These are phyloP conservation scores for Debaryomycetaceae sp. DNA, from an alignment of 1,139 yeast species.

Conservation along the genomic window DNA sequence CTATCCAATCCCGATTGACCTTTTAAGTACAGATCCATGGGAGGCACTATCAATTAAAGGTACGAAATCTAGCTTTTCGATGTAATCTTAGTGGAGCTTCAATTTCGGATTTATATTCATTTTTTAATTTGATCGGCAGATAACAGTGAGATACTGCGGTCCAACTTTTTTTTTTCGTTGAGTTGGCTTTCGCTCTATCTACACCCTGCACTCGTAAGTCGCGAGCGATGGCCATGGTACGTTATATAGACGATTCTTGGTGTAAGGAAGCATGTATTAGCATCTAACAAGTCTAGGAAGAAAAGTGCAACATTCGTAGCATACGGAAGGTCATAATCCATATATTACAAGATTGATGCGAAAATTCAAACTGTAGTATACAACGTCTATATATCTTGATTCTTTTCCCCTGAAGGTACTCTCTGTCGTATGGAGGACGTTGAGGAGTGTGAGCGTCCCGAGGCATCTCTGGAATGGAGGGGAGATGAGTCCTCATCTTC, in stretches of 20 bases:
- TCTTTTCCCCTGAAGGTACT: constrained; percentile 26
- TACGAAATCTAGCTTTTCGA: not conserved
- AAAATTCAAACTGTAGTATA: not conserved
- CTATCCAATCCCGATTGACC: not conserved
- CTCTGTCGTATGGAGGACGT: constrained; percentile 20
- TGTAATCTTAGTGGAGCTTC: not conserved
- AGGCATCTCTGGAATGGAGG: not conserved
- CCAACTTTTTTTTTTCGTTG: too few species aligned
- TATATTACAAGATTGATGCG: not conserved
- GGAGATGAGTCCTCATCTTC: not conserved
- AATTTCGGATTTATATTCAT: not conserved
- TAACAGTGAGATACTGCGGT: not conserved
- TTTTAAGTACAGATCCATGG: not conserved
- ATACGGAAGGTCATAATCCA: not conserved
- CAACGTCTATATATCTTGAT: not conserved
- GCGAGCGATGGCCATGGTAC: too few species aligned
- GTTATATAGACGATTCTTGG: too few species aligned
- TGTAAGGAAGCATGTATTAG: not conserved
- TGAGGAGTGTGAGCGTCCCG: not conserved
- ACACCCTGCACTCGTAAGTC: too few species aligned
- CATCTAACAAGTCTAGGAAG: not conserved
- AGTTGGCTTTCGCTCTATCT: too few species aligned
- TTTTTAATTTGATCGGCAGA: not conserved
- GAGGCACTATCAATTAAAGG: not conserved
- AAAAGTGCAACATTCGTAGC: not conserved